phyloP scores from a whole-genome alignment of 495 filamentous ascomycete species.

The Aspergillus sclerotiicarbonarius region DNA sequence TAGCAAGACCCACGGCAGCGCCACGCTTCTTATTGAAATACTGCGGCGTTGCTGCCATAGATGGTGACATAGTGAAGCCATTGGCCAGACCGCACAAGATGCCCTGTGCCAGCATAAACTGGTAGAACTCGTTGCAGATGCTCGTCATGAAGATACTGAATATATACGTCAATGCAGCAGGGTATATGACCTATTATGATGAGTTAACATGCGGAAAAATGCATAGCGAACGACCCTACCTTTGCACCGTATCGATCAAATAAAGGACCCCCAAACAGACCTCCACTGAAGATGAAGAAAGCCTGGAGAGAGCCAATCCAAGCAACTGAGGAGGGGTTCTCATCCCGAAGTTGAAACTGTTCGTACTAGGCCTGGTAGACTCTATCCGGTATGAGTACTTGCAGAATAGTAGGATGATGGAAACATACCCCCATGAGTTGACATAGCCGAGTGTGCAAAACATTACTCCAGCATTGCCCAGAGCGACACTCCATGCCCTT shows the following conservation, averaged over 20 bases:
- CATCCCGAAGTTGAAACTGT: constrained; percentile 13
- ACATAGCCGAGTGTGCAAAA: constrained; percentile 12
- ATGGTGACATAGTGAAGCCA: constrained; percentile 27
- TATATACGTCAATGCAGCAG: background rate
- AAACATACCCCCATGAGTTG: constrained; percentile 5
- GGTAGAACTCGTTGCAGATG: background rate
- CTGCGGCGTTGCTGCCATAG: constrained; percentile 27
- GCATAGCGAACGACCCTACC: constrained; percentile 20
- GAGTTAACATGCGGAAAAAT: background rate
- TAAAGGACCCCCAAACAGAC: constrained; percentile 45
- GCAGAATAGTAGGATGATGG: background rate
- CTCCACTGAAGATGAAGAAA: constrained; percentile 49
- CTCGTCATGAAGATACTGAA: background rate
- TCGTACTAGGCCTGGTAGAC: constrained; percentile 35
- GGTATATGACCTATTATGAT: background rate
- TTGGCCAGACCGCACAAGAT: constrained; percentile 19
- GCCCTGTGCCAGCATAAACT: constrained; percentile 10
- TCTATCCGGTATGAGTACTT: background rate
- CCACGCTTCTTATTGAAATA: constrained; percentile 38
- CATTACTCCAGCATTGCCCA: constrained; percentile 12
- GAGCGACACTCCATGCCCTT: constrained; percentile 11
- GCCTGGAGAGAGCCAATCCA: constrained; percentile 56
- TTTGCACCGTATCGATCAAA: constrained; percentile 51
- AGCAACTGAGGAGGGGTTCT: constrained; percentile 15
- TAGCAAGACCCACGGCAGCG: constrained; percentile 32